These are phyloP conservation scores for Asterella californica DNA, from an alignment of 225 moss, liverwort and hornwort genomes.

Conservation along the genomic window DNA sequence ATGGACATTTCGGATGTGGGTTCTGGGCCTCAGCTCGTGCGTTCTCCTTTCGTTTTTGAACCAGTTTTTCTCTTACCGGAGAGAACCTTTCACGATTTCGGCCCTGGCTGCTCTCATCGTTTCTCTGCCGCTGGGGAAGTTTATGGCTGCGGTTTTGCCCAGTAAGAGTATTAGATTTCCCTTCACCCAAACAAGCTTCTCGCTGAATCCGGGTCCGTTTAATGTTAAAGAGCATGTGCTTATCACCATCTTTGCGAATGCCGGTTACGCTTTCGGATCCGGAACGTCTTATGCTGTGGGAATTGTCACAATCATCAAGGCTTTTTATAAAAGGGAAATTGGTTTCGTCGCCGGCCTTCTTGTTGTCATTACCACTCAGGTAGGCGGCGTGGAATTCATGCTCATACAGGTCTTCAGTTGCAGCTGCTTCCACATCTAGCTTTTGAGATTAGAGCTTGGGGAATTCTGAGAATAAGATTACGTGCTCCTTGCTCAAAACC, in stretches of 20 bases:
- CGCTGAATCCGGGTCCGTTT: constrained; percentile 47
- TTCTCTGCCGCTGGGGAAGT: constrained; percentile 32
- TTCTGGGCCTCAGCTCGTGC: constrained; percentile 28
- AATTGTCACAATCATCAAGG: constrained; percentile 38
- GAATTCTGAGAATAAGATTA: too few relatives aligned
- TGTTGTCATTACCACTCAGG: constrained; percentile 42
- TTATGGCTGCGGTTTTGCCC: constrained; percentile 34
- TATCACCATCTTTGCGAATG: constrained; percentile 42
- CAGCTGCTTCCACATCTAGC: background rate
- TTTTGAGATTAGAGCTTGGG: background rate
- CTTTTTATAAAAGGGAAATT: constrained; percentile 41
- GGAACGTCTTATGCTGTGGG: constrained; percentile 36
- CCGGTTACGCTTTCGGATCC: constrained; percentile 37
- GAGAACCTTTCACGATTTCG: constrained; percentile 30
- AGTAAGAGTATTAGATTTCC: constrained; percentile 15
- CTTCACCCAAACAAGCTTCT: constrained; percentile 16
- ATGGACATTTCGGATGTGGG: constrained; percentile 40
- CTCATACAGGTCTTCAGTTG: background rate
- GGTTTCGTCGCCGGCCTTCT: constrained; percentile 34
- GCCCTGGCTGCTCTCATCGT: constrained; percentile 42
- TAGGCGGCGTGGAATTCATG: background rate
- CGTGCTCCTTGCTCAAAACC: background rate
- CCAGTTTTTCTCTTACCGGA: constrained; percentile 39
- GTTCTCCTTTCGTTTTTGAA: constrained; percentile 37
- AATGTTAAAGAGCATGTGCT: constrained; percentile 50